These are phyloP conservation scores for Lepidium aucheri DNA, from an alignment of 345 rosid genomes.

Conservation along the genomic window DNA sequence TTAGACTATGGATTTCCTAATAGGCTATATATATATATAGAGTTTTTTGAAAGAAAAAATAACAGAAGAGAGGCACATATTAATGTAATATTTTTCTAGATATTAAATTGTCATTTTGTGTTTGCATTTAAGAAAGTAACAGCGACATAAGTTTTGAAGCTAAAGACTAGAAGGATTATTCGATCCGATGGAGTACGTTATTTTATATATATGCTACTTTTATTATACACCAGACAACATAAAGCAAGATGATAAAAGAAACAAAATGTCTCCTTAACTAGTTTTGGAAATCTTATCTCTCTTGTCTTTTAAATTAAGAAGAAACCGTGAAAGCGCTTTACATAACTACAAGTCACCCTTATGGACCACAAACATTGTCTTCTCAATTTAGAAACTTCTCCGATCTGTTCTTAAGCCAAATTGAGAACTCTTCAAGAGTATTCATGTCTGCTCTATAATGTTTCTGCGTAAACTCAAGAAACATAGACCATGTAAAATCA, in stretches of 20 bases:
- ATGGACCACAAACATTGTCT: slow-evolving; percentile 15
- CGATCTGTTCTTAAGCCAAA: slow-evolving; percentile 18
- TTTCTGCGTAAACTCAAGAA: slow-evolving; percentile 48
- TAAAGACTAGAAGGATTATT: neutral
- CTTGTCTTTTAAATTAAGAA: neutral
- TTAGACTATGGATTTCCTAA: no score
- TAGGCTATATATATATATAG: no score
- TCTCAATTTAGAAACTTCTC: slow-evolving; percentile 10
- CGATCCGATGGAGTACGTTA: neutral
- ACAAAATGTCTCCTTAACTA: neutral
- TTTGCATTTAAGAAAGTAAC: neutral
- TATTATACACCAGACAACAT: neutral
- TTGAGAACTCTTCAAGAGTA: slow-evolving; percentile 24
- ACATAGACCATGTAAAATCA: slow-evolving; percentile 73
- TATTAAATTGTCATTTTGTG: neutral
- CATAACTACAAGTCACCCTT: slow-evolving; percentile 5
- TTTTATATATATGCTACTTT: slow-evolving; percentile 1
- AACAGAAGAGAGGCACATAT: neutral
- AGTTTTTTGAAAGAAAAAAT: no score
- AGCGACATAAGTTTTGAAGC: neutral
- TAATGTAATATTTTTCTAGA: neutral
- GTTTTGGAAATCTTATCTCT: neutral
- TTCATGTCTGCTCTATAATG: slow-evolving; percentile 24
- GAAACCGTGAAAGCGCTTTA: neutral
- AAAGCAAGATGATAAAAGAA: neutral